Base-by-base conservation (phyloP, 345 rosid species). In the Citrus cavaleriei region DNA sequence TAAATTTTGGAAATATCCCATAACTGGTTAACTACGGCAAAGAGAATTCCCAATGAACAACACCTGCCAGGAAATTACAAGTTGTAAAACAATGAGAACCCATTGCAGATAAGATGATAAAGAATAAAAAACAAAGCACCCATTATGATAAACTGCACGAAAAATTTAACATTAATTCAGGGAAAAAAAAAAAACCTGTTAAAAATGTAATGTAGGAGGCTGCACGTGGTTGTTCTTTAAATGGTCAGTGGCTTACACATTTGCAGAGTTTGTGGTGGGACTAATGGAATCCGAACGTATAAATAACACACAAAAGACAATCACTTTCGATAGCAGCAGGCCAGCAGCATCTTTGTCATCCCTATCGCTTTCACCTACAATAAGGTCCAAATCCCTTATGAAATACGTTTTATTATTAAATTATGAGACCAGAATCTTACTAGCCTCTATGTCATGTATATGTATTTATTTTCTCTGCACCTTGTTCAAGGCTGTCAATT, bases 141-240 rank as follows among this genome's bases (percentile, higher is more conserved):
- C 3, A 38, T 28, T n/a, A 69, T 9, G 14, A 65, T 75, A 9
- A 10, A 64, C 30, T 6, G 69, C 32, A 21, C n/a, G 14, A 21
- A 38, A 9, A n/a, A 10, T 37, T 10, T 22, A n/a, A 40, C 10
- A 68, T 68, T 38, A 68, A 68, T 14, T 51, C 18, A 9, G 3
- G 1, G 0, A 0, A 22, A 13, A 24, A 24, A 13, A 4, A 35
- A 2, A 64, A 40, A 37, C 70, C 70, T 42, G 70, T 22, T 54
- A 54, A 24, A 70, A 74, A 68, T 6, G 37, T 8, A n/a, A 19
- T 19, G 76, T 27, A 68, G 34, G 66, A 24, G 58, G 73, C 30
- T 77, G 58, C 78, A 63, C 76, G 81, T 83, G 83, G 76, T 51
- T 54, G 2, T 54, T 5, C 22, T 12, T 32, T 27, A 42, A 46